These are phyloP conservation scores for Pseudohyphozyma bogoriensis DNA, from an alignment of 768 basidiomycete species.

Conservation along the genomic window DNA sequence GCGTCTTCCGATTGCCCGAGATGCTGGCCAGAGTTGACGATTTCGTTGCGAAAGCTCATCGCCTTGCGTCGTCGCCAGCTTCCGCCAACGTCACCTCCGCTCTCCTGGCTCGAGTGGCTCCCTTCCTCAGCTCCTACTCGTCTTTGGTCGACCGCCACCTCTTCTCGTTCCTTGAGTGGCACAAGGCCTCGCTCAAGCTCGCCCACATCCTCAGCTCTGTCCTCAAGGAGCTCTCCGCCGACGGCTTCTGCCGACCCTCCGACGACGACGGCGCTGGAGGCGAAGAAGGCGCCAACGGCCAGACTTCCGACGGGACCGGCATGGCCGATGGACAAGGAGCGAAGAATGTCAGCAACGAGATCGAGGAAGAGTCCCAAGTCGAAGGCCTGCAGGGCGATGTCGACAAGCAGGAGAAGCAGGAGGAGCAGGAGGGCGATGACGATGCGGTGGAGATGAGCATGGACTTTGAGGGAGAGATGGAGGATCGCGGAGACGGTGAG, in stretches of 20 bases:
- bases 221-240: constrained; percentile 58
- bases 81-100: constrained; percentile 1
- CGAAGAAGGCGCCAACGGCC: constrained; percentile 43
- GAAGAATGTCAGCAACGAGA: constrained; percentile 85
- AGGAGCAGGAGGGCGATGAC: constrained; percentile 42
- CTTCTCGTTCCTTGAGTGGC: constrained; percentile 52
- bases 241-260: constrained; percentile 87
- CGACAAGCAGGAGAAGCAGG: constrained; percentile 40
- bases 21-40: constrained; percentile 6
- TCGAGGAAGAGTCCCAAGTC: constrained; percentile 91
- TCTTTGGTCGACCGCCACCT: constrained; percentile 53
- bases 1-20: constrained; percentile 16
- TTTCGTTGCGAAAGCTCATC: constrained; percentile 10
- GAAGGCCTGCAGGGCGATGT: constrained; percentile 68
- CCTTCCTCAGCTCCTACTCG: constrained; percentile 63
- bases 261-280: constrained; percentile 47
- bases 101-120: constrained; percentile 46
- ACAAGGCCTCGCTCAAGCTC: constrained; percentile 72
- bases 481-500: constrained; percentile 56
- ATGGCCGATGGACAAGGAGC: constrained; percentile 76
- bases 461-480: constrained; percentile 76
- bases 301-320: constrained; percentile 60
- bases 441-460: constrained; percentile 78
- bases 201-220: constrained; percentile 64
- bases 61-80: background rate